Percentiles rank a stretch among this genome's conserved stretches.
Evolutionary conservation across 176 grass and related monocot species (phyloP).

Genomic region (Typha latifolia): DNA sequence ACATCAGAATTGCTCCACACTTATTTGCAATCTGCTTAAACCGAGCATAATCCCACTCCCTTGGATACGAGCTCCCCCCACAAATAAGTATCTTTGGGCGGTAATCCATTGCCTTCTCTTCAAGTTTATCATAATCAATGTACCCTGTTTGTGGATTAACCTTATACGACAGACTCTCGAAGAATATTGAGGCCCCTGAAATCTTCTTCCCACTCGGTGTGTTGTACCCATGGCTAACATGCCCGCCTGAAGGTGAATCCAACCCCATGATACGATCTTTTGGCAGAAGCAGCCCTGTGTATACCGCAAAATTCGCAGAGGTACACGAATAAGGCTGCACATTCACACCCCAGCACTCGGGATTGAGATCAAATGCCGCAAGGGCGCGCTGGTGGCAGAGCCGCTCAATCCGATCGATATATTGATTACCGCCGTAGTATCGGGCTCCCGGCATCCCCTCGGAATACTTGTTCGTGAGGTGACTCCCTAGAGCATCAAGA

Average conservation of each 20-base stretch:
- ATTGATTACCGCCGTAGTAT: constrained; percentile 67
- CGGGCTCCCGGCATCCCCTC: constrained; percentile 50
- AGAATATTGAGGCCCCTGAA: constrained; percentile 59
- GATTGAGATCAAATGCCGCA: constrained; percentile 39
- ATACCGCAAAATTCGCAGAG: constrained; percentile 57
- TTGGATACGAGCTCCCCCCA: constrained; percentile 50
- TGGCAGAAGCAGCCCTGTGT: constrained; percentile 48
- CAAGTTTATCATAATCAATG: constrained; percentile 54
- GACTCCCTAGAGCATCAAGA: constrained; percentile 50
- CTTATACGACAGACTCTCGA: constrained; percentile 53
- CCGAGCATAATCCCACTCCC: constrained; percentile 64
- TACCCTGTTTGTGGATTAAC: constrained; percentile 46
- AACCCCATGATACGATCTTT: constrained; percentile 75
- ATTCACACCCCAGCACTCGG: constrained; percentile 52
- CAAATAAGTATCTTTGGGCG: constrained; percentile 50
- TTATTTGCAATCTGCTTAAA: constrained; percentile 47
- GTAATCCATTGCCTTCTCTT: constrained; percentile 49
- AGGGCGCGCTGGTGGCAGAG: constrained; percentile 49
- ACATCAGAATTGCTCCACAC: constrained; percentile 53
- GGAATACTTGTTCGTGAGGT: constrained; percentile 72
- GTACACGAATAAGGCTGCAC: constrained; percentile 68
- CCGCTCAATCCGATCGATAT: constrained; percentile 57
- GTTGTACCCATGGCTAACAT: constrained; percentile 59
- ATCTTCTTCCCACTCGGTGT: constrained; percentile 58
- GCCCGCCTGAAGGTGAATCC: constrained; percentile 65